A percentile compares a stretch with the other conserved stretches of the same genome.
Conservation (phyloP, 371 early-diverging fungal genomes). For the Funneliformis caledonium region DNA sequence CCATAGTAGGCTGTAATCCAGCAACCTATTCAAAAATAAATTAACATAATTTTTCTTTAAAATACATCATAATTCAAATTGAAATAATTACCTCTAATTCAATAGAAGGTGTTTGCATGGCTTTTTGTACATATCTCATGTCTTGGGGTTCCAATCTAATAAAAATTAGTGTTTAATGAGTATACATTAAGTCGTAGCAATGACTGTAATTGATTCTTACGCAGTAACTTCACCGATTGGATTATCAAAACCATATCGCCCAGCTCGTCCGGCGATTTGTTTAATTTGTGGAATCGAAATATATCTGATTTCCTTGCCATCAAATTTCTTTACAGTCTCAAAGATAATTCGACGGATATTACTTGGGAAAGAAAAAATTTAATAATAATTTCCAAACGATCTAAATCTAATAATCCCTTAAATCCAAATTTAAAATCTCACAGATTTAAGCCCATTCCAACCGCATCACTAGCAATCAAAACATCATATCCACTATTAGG, state of each 20-base stretch:
- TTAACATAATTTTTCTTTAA: neutral
- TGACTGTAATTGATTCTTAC: conserved; percentile 45
- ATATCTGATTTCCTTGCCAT: conserved; percentile 60
- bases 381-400: neutral
- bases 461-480: conserved; percentile 93
- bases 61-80: conserved; percentile 42
- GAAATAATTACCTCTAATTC: conserved; percentile 36
- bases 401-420: neutral
- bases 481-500: conserved; percentile 80
- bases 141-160: conserved; percentile 44
- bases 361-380: conserved; percentile 44
- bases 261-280: conserved; percentile 97
- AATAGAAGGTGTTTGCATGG: conserved; percentile 34
- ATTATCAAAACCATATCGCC: conserved; percentile 79
- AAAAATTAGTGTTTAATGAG: conserved; percentile 35
- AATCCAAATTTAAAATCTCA: conserved; percentile 46
- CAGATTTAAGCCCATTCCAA: conserved; percentile 97
- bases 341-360: conserved; percentile 91
- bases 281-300: conserved; percentile 81
- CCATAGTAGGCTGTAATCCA: conserved; percentile 77
- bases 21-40: conserved; percentile 57
- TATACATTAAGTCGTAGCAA: conserved; percentile 23
- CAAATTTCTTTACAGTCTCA: conserved; percentile 73
- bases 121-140: conserved; percentile 44
- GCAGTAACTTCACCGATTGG: conserved; percentile 69